Evolutionary conservation across 768 basidiomycete species (phyloP).

Genomic region (Amyloporia xantha): DNA sequence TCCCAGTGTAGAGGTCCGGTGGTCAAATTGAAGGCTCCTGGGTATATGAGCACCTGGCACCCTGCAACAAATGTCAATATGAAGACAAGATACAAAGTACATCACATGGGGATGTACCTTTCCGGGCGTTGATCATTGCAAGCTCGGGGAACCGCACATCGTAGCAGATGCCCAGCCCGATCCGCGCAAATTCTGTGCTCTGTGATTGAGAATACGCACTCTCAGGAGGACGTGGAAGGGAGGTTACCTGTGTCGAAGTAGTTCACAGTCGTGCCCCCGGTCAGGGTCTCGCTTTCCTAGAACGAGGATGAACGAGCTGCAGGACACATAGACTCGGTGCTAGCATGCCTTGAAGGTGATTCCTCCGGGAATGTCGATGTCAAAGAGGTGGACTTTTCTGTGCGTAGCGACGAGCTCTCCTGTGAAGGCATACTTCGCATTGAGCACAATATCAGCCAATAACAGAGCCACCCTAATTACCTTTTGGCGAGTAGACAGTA

Average conservation of each 20-base stretch:
- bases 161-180: conserved; percentile 95
- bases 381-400: conserved; percentile 94
- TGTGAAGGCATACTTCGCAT: conserved; percentile 25
- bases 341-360: conserved; percentile 73
- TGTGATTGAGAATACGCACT: neutral
- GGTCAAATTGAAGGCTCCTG: conserved; percentile 91
- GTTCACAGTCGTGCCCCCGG: conserved; percentile 65
- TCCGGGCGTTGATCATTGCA: conserved; percentile 82
- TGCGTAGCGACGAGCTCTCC: conserved; percentile 84
- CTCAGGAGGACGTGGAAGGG: neutral
- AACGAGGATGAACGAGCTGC: conserved; percentile 4
- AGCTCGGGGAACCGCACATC: conserved; percentile 94
- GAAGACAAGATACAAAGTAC: neutral
- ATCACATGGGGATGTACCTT: conserved; percentile 41
- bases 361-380: conserved; percentile 93
- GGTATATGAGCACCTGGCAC: conserved; percentile 85
- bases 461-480: conserved; percentile 28
- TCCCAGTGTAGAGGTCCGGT: conserved; percentile 98
- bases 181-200: conserved; percentile 81
- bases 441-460: neutral
- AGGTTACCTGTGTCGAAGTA: conserved; percentile 84
- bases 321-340: neutral
- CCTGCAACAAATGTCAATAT: conserved; percentile 41
- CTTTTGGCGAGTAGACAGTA: conserved; percentile 82
- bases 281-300: conserved; percentile 88